Base-by-base conservation (phyloP, 371 early-diverging fungal species). In the Lichtheimia corymbifera region DNA sequence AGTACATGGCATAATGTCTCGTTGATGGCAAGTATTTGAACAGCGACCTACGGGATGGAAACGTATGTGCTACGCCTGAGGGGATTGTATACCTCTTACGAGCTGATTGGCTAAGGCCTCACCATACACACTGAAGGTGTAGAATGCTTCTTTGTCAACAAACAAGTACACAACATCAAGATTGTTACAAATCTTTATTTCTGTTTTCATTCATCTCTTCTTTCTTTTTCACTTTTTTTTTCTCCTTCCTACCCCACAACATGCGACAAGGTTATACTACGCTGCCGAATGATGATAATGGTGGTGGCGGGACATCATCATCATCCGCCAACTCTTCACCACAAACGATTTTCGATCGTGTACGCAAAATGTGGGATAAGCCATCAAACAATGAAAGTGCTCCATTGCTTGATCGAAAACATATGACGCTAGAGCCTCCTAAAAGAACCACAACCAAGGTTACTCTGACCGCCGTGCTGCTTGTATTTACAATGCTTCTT, bases 371-470 rank as follows among this genome's bases (percentile, higher is more conserved):
- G 65, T 64, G 65, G 65, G 30, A 54, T 5, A 40, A 53, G 13
- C 40, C 41, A 3, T 44, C 49, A 12, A 45, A 56, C 6, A 50
- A 63, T 12, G 78, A 74, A 54, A 52, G 45, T 45, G 67, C 73
- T 15, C 75, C 79, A 12, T 52, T 78, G 30, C 64, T 78, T 41
- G 73, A 78, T 41, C 59, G 72, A 25, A 58, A 67, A 28, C 50
- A 66, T n/a, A 75, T 74, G 75, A 78, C 72, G 2, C 50, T 78
- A 6, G 75, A 74, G 22, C 70, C 79, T 52, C 79, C 79, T 13
- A 56, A 63, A 44, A 62, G 58, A 35, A 65, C 67, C 9, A 50
- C 58, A n/a, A 17, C 57, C 14, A 66, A 70, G 13, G 44, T 68
- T 12, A 59, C 61, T 41, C 43, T 72, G 17, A 68, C 59, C 7